Evolutionary conservation across 352 stramenopile species (phyloP), one percentile per base, ranked within the genome.

Genomic region (Globisporangium middletonii): DNA sequence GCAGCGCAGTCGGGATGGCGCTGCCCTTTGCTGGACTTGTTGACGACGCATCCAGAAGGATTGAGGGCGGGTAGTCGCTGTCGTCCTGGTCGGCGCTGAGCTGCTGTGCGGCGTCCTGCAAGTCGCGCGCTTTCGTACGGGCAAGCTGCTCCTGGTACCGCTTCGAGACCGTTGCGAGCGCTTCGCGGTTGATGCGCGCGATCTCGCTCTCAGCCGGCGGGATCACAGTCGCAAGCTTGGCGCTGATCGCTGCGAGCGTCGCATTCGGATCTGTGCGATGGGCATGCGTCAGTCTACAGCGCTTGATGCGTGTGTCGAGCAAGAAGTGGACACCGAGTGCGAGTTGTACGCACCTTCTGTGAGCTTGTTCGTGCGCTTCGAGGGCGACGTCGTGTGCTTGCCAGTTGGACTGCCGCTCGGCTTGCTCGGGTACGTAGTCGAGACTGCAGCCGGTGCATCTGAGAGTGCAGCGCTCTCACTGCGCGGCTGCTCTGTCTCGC

Each of bases 121-220:
- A n/a, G 12, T 53, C 26, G 19, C 11, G 45, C 43, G 26, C 52
- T 47, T 50, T 64, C 49, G 19, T 44, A 3, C 35, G 72, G 55
- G n/a, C 28, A 28, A 38, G 23, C 4, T 55, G 60, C 23, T 58
- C 49, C 30, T 66, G 60, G 15, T 66, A 58, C 9, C 48, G 52
- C 44, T 67, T 67, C 30, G 49, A 66, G 18, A 63, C 48, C 13
- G 61, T 44, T 16, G 65, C 47, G 13, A 82, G 50, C 3, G 60
- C 64, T 48, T 89, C 77, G 37, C 78, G 73, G 41, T 88, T 87
- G 54, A 94, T 83, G 35, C 81, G 67, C 4, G 65, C 64, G 27
- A 94, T 92, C 63, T 94, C 82, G 28, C 75, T 75, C 54, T 94
- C 84, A 0, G 76, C 82, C 37, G 79, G 76, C 43, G 67, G 71